Evolutionary conservation across 176 grass and related monocot genomes (phyloP), one percentile per base, ranked within the genome.

Genomic region (Avena insularis): DNA sequence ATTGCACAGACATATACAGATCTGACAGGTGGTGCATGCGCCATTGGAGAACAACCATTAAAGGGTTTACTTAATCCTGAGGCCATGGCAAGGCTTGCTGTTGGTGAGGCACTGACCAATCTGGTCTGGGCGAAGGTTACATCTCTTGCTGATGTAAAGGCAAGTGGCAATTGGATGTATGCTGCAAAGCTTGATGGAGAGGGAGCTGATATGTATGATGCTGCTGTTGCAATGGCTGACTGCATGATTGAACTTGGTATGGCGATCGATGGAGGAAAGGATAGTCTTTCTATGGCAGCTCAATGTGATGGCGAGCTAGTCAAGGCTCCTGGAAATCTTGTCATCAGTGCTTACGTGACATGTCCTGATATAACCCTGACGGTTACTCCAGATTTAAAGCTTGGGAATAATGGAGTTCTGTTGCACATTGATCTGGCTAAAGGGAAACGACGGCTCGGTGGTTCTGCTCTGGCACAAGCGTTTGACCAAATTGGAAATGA

Each of bases 101-200:
- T 95, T 88, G 93, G 93, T 40, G 96, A 98, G 87, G 93, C 96
- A 55, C 91, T 94, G 79, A 94, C 96, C 81, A 98, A 98, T 90
- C 77, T 98, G 82, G 92, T 98, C 61, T 98, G 96, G 93, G 93
- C 93, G 17, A 94, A 95, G 66, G 92, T 94, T 35, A 90, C 96
- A 79, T 93, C 96, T 19, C 88, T 94, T 71, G 63, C 81, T 53
- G 93, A 98, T 82, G 79, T 98, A 49, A 98, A 98, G 84, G 93
- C 96, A 35, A 95, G 96, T 11, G 93, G 96, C 17, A 98, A 98
- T 48, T 95, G 96, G 92, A 98, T 98, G 96, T 95, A 98, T 62
- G 96, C 96, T 84, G 92, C 96, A 38, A 95, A 98, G 81, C 85
- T 95, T 56, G 93, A 98, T 46, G 96, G 93, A 40, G 92, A 98